Evolutionary conservation across 2,329 filamentous ascomycete genomes (phyloP).

Genomic region (Talaromyces sp.): DNA sequence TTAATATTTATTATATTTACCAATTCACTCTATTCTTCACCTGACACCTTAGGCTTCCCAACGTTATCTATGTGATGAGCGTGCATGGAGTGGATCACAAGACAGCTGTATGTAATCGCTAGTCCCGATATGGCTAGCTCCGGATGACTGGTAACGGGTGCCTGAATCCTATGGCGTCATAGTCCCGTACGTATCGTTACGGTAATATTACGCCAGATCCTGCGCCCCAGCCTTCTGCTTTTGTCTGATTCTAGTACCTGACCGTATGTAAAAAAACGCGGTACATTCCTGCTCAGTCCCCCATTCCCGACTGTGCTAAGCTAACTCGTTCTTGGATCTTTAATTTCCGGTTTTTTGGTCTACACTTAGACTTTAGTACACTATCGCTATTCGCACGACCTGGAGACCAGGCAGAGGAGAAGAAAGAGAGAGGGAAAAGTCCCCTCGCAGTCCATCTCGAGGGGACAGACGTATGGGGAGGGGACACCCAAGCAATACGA

Average conservation of each 20-base stretch:
- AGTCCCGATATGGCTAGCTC: not conserved
- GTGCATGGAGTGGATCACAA: not conserved
- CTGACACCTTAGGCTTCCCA: no score
- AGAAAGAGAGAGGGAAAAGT: not conserved
- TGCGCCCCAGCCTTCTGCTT: not conserved
- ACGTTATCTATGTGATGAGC: not conserved
- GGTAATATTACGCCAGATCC: not conserved
- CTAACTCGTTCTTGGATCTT: slow-evolving; percentile 4
- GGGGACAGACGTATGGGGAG: not conserved
- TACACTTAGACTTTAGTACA: not conserved
- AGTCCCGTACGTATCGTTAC: not conserved
- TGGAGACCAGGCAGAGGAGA: not conserved
- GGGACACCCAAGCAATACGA: not conserved
- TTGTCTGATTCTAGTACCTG: not conserved
- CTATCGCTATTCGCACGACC: not conserved
- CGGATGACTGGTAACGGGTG: slow-evolving; percentile 1
- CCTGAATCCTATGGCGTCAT: slow-evolving; percentile 19
- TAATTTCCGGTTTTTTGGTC: not conserved
- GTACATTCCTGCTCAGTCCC: not conserved
- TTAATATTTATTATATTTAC: slow-evolving; percentile 2
- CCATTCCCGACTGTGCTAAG: not conserved
- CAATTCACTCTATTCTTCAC: not conserved
- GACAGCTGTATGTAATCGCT: not conserved
- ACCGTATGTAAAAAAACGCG: not conserved
- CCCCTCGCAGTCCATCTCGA: slow-evolving; percentile 5